These are phyloP conservation scores for Rutstroemia sp. DNA, from an alignment of 2,329 filamentous ascomycete species.

Conservation along the genomic window DNA sequence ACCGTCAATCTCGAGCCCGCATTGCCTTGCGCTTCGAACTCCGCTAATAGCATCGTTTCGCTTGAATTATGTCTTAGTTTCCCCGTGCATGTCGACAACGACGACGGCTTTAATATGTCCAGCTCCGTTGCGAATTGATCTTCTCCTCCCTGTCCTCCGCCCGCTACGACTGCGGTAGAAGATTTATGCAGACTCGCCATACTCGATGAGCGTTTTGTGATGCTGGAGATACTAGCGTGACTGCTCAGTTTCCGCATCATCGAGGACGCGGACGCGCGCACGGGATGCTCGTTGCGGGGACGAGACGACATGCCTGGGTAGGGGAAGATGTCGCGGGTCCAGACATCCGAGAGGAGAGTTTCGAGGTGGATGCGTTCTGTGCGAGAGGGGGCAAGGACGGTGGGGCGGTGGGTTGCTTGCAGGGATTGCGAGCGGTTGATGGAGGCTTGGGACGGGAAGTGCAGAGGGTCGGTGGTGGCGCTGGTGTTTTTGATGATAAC, in stretches of 20 bases:
- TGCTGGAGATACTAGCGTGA: conserved; percentile 62
- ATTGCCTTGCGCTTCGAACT: conserved; percentile 11
- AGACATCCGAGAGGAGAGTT: conserved; percentile 65
- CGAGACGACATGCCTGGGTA: conserved; percentile 72
- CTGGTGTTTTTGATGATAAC: conserved; percentile 85
- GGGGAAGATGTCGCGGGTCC: conserved; percentile 73
- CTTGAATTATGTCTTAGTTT: conserved; percentile 7
- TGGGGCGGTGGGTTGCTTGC: conserved; percentile 58
- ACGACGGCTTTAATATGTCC: conserved; percentile 12
- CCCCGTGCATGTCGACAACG: conserved; percentile 7
- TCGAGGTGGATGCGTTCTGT: conserved; percentile 74
- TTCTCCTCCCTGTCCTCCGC: conserved; percentile 2
- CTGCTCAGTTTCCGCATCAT: conserved; percentile 85
- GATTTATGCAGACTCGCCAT: conserved; percentile 24
- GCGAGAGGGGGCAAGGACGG: conserved; percentile 66
- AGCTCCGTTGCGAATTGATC: conserved; percentile 15
- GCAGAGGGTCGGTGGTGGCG: conserved; percentile 45
- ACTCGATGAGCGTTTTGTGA: conserved; percentile 54
- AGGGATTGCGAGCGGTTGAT: conserved; percentile 77
- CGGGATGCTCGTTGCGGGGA: conserved; percentile 60
- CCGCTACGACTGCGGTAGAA: neutral
- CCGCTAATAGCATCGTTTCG: conserved; percentile 10
- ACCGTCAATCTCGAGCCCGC: conserved; percentile 19
- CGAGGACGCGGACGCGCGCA: conserved; percentile 72
- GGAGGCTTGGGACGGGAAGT: conserved; percentile 35